These are phyloP conservation scores for Aspergillus ruber DNA, from an alignment of 2,329 filamentous ascomycete genomes.

Conservation along the genomic window DNA sequence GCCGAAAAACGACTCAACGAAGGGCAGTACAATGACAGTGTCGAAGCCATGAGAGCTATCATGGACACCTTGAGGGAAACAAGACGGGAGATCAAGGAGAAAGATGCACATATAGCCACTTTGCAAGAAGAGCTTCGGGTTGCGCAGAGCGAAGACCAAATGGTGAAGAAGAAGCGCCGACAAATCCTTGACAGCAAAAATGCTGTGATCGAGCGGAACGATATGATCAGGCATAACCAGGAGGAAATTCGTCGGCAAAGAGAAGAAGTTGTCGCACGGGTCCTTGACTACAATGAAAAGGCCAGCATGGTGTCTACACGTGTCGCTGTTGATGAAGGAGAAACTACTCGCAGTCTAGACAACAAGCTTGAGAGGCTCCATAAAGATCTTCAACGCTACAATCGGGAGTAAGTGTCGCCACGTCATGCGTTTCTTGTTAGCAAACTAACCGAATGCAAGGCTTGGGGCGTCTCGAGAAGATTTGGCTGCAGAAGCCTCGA, in stretches of 20 bases:
- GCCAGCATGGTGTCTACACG: slow-evolving; percentile 53
- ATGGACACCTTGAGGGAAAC: slow-evolving; percentile 30
- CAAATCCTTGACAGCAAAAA: slow-evolving; percentile 59
- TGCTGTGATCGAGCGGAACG: slow-evolving; percentile 47
- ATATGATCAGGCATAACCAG: slow-evolving; percentile 44
- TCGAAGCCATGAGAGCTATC: slow-evolving; percentile 39
- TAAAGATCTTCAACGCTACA: slow-evolving; percentile 53
- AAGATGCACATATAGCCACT: slow-evolving; percentile 29
- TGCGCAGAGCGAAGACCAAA: slow-evolving; percentile 48
- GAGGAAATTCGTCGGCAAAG: slow-evolving; percentile 42
- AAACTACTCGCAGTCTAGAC: slow-evolving; percentile 52
- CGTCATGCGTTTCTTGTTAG: not conserved
- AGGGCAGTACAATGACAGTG: slow-evolving; percentile 45
- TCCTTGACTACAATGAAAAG: slow-evolving; percentile 50
- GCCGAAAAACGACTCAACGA: slow-evolving; percentile 39
- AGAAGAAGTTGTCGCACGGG: slow-evolving; percentile 41
- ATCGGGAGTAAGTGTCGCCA: slow-evolving; percentile 38
- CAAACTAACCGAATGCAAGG: slow-evolving; percentile 27
- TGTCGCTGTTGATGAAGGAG: slow-evolving; percentile 57
- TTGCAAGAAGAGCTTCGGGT: slow-evolving; percentile 47
- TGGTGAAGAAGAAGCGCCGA: slow-evolving; percentile 44
- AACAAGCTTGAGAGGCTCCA: slow-evolving; percentile 47
- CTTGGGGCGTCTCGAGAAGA: slow-evolving; percentile 60
- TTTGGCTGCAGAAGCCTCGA: slow-evolving; percentile 47
- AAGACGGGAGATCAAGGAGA: slow-evolving; percentile 30